Conservation (phyloP, 75 land plant genomes). For the Sequoia sempervirens region DNA sequence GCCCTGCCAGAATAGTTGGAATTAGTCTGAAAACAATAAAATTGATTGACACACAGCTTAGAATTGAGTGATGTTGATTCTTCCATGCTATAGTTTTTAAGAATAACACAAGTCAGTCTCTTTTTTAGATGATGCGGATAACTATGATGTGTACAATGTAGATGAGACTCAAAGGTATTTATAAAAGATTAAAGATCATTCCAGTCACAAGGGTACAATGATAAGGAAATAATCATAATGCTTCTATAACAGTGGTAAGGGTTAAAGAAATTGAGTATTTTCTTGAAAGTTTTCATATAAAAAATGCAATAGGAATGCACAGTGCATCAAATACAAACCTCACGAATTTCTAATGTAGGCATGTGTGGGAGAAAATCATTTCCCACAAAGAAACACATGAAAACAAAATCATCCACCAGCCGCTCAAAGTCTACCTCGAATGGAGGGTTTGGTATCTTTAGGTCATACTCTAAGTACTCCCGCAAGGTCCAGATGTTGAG, state of each 20-base stretch:
- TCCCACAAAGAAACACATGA: conserved; percentile 97
- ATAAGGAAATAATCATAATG: not conserved
- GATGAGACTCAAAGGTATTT: not conserved
- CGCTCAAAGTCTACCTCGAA: conserved; percentile 80
- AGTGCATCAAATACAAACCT: conserved; percentile 44
- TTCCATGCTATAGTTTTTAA: not conserved
- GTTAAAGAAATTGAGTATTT: not conserved
- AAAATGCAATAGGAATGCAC: not conserved
- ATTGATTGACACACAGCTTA: not conserved
- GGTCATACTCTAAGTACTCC: conserved; percentile 82
- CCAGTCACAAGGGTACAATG: not conserved
- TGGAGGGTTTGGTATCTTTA: conserved; percentile 69
- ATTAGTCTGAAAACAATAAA: conserved; percentile 1
- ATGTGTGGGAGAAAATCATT: conserved; percentile 98
- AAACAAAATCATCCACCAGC: conserved; percentile 91
- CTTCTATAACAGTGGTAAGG: not conserved
- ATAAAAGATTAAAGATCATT: not conserved
- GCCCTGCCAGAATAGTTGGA: conserved; percentile 44
- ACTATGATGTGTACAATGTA: not conserved
- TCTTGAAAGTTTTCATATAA: not conserved
- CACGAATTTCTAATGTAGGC: conserved; percentile 96
- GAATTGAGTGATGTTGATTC: not conserved
- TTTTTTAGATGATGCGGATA: not conserved
- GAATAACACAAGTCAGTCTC: not conserved
- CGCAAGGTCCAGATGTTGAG: conserved; percentile 89